Conservation (phyloP, 768 basidiomycete genomes). For the Clitopilus passeckerianus region DNA sequence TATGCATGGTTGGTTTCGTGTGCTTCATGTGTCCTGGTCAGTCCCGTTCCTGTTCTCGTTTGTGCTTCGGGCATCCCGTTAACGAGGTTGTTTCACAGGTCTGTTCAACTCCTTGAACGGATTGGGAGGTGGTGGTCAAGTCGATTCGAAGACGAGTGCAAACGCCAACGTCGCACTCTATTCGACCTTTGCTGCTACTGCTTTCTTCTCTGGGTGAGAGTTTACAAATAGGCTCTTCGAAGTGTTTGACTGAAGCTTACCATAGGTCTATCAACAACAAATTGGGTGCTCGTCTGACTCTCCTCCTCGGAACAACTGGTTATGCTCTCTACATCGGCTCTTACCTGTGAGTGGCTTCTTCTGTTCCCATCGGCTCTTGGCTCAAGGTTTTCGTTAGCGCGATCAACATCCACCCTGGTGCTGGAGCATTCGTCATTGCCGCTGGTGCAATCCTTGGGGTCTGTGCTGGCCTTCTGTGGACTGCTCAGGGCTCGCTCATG, state of each 20-base stretch:
- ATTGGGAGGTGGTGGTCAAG: constrained; percentile 74
- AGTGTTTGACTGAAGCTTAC: background rate
- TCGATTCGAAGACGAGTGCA: constrained; percentile 59
- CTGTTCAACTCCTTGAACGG: constrained; percentile 80
- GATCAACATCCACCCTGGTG: constrained; percentile 62
- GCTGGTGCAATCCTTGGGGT: constrained; percentile 73
- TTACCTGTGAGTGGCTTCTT: constrained; percentile 49
- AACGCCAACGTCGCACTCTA: constrained; percentile 72
- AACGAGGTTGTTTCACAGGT: constrained; percentile 31
- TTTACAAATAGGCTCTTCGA: background rate
- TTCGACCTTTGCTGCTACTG: constrained; percentile 39
- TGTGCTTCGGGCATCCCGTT: background rate
- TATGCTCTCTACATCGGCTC: constrained; percentile 75
- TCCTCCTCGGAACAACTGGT: constrained; percentile 68
- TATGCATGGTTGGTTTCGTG: constrained; percentile 63
- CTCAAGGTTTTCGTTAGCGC: constrained; percentile 32
- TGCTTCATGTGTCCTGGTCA: constrained; percentile 60
- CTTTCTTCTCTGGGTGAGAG: constrained; percentile 30
- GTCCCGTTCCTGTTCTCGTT: constrained; percentile 8
- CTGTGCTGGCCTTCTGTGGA: constrained; percentile 73
- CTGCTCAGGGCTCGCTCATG: constrained; percentile 80
- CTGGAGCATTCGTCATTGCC: constrained; percentile 63
- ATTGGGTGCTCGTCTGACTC: constrained; percentile 67
- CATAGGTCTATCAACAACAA: constrained; percentile 74
- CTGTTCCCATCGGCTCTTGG: background rate